Evolutionary conservation across 768 basidiomycete genomes (phyloP).

Genomic region (Cystoderma amianthinum): DNA sequence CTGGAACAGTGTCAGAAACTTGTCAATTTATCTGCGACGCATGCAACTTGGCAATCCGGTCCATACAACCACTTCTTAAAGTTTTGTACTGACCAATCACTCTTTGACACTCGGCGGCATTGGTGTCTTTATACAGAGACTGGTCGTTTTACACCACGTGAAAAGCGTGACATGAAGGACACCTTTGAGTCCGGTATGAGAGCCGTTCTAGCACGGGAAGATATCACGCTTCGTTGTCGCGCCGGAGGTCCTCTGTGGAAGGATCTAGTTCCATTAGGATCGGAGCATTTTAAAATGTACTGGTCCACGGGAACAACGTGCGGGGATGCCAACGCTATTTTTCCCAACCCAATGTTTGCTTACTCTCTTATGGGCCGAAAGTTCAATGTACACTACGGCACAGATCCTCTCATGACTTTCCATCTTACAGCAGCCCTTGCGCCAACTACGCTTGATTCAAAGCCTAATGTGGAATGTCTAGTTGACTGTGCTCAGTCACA

Average conservation of each 20-base stretch:
- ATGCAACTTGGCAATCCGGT: slow-evolving; percentile 31
- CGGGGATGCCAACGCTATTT: slow-evolving; percentile 12
- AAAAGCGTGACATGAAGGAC: slow-evolving; percentile 12
- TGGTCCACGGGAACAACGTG: slow-evolving; percentile 34
- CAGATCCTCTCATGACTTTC: slow-evolving; percentile 33
- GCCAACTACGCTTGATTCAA: slow-evolving; percentile 5
- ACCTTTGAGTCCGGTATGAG: slow-evolving; percentile 15
- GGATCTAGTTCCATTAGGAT: slow-evolving; percentile 7
- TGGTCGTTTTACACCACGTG: slow-evolving; percentile 13
- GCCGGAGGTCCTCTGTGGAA: slow-evolving; percentile 29
- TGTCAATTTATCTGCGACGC: slow-evolving; percentile 18
- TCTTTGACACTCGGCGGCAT: slow-evolving; percentile 29
- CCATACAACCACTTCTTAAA: slow-evolving; percentile 27
- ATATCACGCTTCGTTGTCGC: slow-evolving; percentile 9
- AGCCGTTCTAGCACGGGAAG: slow-evolving; percentile 3
- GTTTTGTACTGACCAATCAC: slow-evolving; percentile 29
- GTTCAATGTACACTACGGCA: slow-evolving; percentile 36
- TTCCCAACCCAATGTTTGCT: slow-evolving; percentile 39
- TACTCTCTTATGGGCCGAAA: slow-evolving; percentile 27
- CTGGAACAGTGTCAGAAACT: slow-evolving; percentile 34
- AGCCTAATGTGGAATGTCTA: slow-evolving; percentile 12
- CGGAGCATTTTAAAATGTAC: slow-evolving; percentile 20
- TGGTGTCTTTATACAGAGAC: slow-evolving; percentile 30
- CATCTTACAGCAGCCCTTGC: slow-evolving; percentile 27
- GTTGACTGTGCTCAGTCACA: slow-evolving; percentile 21